Percentiles rank a stretch among this genome's conserved stretches.
Conservation (phyloP, 768 basidiomycete species). For the Candolleomyces eurysporus region DNA sequence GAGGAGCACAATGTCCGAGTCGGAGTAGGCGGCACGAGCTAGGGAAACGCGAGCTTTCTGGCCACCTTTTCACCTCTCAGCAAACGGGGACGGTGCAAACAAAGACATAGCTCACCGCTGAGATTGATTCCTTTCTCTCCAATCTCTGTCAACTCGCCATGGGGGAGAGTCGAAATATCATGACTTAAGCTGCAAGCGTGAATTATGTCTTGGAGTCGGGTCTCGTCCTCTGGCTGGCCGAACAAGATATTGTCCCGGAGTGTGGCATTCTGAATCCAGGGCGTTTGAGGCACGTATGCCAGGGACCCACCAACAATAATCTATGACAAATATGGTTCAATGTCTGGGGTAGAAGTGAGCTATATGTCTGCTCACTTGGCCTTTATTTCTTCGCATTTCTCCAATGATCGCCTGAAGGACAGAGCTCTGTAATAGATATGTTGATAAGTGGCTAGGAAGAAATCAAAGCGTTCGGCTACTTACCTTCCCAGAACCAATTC, state of each 20-base stretch:
- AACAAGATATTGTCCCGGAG: constrained; percentile 74
- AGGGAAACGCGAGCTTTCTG: constrained; percentile 53
- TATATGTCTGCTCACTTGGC: constrained; percentile 39
- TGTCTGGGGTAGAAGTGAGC: neutral
- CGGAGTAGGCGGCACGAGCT: constrained; percentile 68
- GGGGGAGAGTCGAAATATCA: constrained; percentile 67
- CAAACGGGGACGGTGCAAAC: neutral
- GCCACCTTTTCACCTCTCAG: neutral
- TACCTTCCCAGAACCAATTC: constrained; percentile 67
- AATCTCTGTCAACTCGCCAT: constrained; percentile 64
- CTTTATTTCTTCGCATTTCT: constrained; percentile 63
- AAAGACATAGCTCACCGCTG: constrained; percentile 35
- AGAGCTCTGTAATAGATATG: constrained; percentile 41
- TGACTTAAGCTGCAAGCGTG: constrained; percentile 64
- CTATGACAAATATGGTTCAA: neutral
- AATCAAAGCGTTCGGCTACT: too few species aligned
- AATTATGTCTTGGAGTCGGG: constrained; percentile 54
- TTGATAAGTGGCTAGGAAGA: too few species aligned
- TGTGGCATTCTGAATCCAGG: constrained; percentile 69
- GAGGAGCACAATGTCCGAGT: constrained; percentile 63
- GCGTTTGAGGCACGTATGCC: constrained; percentile 38
- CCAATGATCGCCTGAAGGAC: constrained; percentile 57
- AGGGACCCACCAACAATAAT: neutral
- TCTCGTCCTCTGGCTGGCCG: constrained; percentile 60
- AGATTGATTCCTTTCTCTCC: constrained; percentile 70